Percentiles rank a stretch among this genome's conserved stretches.
phyloP scores from a whole-genome alignment of 768 basidiomycete genomes.

The Termitomyces sp. region DNA sequence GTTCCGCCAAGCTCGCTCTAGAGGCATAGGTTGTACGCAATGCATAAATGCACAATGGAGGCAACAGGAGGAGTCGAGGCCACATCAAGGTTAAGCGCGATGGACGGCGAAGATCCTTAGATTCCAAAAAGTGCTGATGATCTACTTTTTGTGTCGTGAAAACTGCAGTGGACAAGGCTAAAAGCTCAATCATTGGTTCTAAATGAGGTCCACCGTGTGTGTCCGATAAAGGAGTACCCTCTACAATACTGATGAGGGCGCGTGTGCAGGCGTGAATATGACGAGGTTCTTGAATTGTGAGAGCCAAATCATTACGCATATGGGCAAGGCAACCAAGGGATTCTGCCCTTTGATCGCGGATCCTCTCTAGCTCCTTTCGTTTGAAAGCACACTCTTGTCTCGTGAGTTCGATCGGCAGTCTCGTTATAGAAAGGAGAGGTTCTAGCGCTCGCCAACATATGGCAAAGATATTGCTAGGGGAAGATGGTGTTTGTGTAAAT shows the following conservation, averaged over 20 bases:
- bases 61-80: conserved; percentile 77
- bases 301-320: conserved; percentile 41
- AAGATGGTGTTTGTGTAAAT: not conserved
- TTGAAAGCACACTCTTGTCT: conserved; percentile 65
- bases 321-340: conserved; percentile 57
- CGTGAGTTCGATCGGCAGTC: conserved; percentile 56
- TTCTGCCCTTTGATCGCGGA: conserved; percentile 66
- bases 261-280: conserved; percentile 12
- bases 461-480: conserved; percentile 4
- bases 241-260: conserved; percentile 15
- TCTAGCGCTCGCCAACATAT: conserved; percentile 13
- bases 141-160: conserved; percentile 23
- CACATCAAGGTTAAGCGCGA: conserved; percentile 65
- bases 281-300: conserved; percentile 20
- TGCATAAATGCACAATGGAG: conserved; percentile 56
- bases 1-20: conserved; percentile 48
- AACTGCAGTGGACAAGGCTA: conserved; percentile 22
- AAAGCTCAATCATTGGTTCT: conserved; percentile 10
- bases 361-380: conserved; percentile 49
- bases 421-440: conserved; percentile 20
- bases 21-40: conserved; percentile 50
- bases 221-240: conserved; percentile 8
- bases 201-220: not conserved
- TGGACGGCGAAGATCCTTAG: conserved; percentile 54
- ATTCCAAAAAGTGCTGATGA: conserved; percentile 21